Percentiles rank a stretch among this genome's conserved stretches.
Evolutionary conservation across 306 rosid genomes (phyloP).

Genomic region (Corylus americana): DNA sequence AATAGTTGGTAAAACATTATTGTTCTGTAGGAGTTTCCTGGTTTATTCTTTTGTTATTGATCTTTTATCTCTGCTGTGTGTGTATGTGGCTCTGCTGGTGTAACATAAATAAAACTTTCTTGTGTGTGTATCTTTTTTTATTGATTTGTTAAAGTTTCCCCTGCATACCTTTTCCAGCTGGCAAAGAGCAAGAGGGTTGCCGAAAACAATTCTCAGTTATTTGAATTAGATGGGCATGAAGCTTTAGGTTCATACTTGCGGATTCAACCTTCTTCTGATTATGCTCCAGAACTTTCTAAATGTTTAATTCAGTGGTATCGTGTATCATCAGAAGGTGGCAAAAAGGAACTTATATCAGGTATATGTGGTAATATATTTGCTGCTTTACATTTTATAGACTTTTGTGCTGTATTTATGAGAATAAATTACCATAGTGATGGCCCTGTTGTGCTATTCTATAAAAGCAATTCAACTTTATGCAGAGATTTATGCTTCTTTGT

Average conservation of each 20-base stretch:
- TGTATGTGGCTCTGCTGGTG: not conserved
- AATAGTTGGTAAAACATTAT: not conserved
- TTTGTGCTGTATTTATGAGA: not conserved
- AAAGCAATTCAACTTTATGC: not conserved
- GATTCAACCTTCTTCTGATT: slow-evolving; percentile 63
- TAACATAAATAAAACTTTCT: not conserved
- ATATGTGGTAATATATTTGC: slow-evolving; percentile 9
- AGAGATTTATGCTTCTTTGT: not conserved
- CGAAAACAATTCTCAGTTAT: slow-evolving; percentile 50
- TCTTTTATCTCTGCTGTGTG: not conserved
- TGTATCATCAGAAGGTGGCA: slow-evolving; percentile 61
- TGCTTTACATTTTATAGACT: not conserved
- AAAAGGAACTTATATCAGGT: slow-evolving; percentile 85
- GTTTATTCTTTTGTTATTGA: not conserved
- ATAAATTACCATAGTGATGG: not conserved
- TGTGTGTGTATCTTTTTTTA: not conserved
- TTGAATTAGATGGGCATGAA: slow-evolving; percentile 76
- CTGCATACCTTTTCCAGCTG: slow-evolving; percentile 45
- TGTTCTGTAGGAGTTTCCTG: not conserved
- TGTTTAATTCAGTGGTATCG: slow-evolving; percentile 84
- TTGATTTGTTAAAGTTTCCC: slow-evolving; percentile 13
- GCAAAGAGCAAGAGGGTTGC: slow-evolving; percentile 57
- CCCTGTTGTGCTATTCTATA: not conserved
- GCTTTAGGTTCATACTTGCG: slow-evolving; percentile 75
- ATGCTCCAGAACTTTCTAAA: slow-evolving; percentile 58